A percentile compares a stretch with the other conserved stretches of the same genome.
These are phyloP conservation scores for Trifolium fragiferum DNA, from an alignment of 306 rosid genomes.

Conservation along the genomic window DNA sequence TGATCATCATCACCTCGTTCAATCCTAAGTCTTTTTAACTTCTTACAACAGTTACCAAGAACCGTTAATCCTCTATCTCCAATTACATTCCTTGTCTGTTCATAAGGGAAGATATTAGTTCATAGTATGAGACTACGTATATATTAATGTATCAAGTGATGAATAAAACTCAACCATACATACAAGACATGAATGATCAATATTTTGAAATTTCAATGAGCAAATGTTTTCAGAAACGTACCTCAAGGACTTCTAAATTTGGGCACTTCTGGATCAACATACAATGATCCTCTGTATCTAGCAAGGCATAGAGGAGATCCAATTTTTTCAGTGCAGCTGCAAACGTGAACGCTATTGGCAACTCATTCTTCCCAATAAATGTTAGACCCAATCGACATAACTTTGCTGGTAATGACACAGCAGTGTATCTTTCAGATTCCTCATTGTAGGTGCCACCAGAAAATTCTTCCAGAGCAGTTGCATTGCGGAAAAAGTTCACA, in stretches of 20 bases:
- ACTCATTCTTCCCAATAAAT: slow-evolving; percentile 76
- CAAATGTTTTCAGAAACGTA: slow-evolving; percentile 43
- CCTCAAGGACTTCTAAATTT: slow-evolving; percentile 91
- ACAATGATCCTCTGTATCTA: slow-evolving; percentile 91
- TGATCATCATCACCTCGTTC: slow-evolving; percentile 94
- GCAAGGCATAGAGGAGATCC: slow-evolving; percentile 87
- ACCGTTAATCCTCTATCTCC: slow-evolving; percentile 95
- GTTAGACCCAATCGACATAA: slow-evolving; percentile 74
- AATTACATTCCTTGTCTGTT: slow-evolving; percentile 89
- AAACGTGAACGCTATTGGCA: slow-evolving; percentile 68
- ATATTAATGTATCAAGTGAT: background rate
- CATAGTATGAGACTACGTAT: background rate
- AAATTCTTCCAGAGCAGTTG: slow-evolving; percentile 71
- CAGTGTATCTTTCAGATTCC: slow-evolving; percentile 58
- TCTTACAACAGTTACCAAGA: slow-evolving; percentile 71
- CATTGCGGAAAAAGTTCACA: slow-evolving; percentile 65
- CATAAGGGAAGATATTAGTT: slow-evolving; percentile 38
- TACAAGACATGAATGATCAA: background rate
- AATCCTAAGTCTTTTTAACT: slow-evolving; percentile 82
- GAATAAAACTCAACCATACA: background rate
- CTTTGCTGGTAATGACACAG: slow-evolving; percentile 63
- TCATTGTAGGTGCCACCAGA: slow-evolving; percentile 83
- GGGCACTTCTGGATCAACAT: slow-evolving; percentile 80
- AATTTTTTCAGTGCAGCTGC: slow-evolving; percentile 66
- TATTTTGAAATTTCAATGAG: slow-evolving; percentile 16